Percentiles rank a stretch among this genome's conserved stretches.
Evolutionary conservation across 768 basidiomycete species (phyloP).

Genomic region (Russula olivacea): DNA sequence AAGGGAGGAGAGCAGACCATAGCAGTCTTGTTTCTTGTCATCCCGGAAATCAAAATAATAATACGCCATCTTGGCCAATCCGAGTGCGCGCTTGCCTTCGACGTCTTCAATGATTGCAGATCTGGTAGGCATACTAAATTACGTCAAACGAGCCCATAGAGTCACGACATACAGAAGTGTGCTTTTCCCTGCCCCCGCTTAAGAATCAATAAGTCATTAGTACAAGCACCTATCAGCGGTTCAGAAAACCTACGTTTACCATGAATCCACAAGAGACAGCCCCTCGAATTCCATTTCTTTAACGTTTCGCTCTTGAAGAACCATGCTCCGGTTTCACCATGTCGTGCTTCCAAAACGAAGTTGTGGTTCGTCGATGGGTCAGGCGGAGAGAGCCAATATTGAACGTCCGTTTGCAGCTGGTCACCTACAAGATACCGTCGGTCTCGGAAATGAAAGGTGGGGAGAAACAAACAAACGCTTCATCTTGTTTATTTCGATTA

Average conservation of each 20-base stretch:
- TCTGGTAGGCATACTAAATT: not conserved
- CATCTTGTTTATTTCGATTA: not conserved
- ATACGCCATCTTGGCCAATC: not conserved
- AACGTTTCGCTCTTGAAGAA: not conserved
- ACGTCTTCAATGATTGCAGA: slow-evolving; percentile 6
- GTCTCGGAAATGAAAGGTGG: not conserved
- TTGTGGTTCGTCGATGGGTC: not conserved
- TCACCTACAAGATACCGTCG: not conserved
- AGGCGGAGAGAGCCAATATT: not conserved
- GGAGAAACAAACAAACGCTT: not conserved
- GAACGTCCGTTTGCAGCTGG: not conserved
- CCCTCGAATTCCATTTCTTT: not conserved
- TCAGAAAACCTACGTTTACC: not conserved
- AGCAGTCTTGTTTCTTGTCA: not conserved
- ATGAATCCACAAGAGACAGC: slow-evolving; percentile 5
- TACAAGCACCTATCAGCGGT: rapidly evolving
- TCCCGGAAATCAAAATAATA: slow-evolving; percentile 6
- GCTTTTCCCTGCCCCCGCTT: slow-evolving; percentile 9
- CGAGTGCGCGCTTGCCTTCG: not conserved
- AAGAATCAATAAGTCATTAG: not conserved
- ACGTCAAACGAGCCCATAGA: not conserved
- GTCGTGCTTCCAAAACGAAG: not conserved
- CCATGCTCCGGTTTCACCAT: not conserved
- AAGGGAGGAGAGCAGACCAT: slow-evolving; percentile 2
- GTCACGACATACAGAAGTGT: slow-evolving; percentile 1